Conservation (phyloP, 176 grass and related monocot species). For the Saccharum officinarum region DNA sequence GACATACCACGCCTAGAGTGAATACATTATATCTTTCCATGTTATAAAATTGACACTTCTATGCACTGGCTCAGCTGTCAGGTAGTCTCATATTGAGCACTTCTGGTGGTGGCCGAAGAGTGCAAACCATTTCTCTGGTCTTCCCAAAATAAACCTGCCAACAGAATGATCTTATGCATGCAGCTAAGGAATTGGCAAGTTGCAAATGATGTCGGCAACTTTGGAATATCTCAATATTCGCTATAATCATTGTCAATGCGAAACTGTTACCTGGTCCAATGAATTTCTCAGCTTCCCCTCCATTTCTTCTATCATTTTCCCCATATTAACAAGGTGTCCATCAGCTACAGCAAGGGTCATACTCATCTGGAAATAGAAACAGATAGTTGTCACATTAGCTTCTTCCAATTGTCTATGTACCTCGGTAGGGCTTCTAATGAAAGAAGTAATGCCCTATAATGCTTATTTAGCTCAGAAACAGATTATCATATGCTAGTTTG, state of each 20-base stretch:
- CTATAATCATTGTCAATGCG: not conserved
- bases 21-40: not conserved
- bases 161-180: not conserved
- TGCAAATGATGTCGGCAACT: not conserved
- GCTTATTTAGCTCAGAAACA: not conserved
- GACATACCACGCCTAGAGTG: constrained; percentile 13
- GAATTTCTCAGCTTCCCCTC: constrained; percentile 97
- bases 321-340: constrained; percentile 97
- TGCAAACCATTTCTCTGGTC: constrained; percentile 95
- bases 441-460: not conserved
- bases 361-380: constrained; percentile 63
- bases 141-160: constrained; percentile 96
- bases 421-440: not conserved
- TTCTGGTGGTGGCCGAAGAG: constrained; percentile 74
- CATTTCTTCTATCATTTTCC: constrained; percentile 99
- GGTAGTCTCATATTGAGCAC: constrained; percentile 67
- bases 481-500: not conserved
- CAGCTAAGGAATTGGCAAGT: constrained; percentile 6
- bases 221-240: not conserved
- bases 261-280: constrained; percentile 73
- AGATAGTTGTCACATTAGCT: not conserved
- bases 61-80: constrained; percentile 55
- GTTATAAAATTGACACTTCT: constrained; percentile 21
- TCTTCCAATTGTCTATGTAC: not conserved
- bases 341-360: constrained; percentile 80